Percentiles rank a stretch among this genome's conserved stretches.
phyloP scores from a whole-genome alignment of 2,329 filamentous ascomycete genomes.

The Lomentospora prolificans region DNA sequence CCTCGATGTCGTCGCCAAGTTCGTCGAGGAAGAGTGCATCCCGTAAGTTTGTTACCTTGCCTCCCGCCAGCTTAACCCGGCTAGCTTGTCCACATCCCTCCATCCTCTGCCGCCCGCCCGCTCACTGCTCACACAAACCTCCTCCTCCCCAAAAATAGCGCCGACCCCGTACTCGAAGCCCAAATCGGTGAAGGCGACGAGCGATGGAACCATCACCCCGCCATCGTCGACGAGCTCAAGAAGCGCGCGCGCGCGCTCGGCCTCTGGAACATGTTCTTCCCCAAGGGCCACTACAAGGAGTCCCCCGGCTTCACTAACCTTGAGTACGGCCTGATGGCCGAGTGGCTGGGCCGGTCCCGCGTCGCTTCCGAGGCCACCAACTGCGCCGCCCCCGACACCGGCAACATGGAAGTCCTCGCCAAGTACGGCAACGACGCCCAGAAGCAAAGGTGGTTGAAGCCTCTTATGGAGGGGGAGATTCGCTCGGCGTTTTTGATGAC shows the following conservation, averaged over 20 bases:
- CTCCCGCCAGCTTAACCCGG: not conserved
- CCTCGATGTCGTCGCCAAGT: slow-evolving; percentile 82
- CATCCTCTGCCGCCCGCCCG: not conserved
- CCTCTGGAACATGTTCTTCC: slow-evolving; percentile 97
- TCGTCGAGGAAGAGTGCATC: slow-evolving; percentile 92
- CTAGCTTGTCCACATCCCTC: no score
- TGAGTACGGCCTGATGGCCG: slow-evolving; percentile 96
- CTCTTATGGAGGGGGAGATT: slow-evolving; percentile 75
- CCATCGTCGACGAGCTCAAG: slow-evolving; percentile 84
- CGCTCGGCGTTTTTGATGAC: slow-evolving; percentile 91
- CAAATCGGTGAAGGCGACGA: slow-evolving; percentile 67
- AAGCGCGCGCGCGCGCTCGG: slow-evolving; percentile 70
- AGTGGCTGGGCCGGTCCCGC: slow-evolving; percentile 80
- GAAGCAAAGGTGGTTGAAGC: slow-evolving; percentile 74
- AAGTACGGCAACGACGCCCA: slow-evolving; percentile 82
- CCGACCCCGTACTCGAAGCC: slow-evolving; percentile 70
- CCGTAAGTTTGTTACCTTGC: slow-evolving; percentile 39
- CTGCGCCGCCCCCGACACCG: slow-evolving; percentile 83
- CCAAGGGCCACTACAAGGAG: slow-evolving; percentile 90
- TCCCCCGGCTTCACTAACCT: slow-evolving; percentile 91
- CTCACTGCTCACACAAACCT: slow-evolving; percentile 1
- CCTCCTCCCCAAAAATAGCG: slow-evolving; percentile 40
- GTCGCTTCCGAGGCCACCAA: slow-evolving; percentile 81
- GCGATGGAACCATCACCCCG: slow-evolving; percentile 73
- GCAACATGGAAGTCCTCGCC: slow-evolving; percentile 91